Evolutionary conservation across 1,284 basidiomycete genomes (phyloP), one percentile per base, ranked within the genome.

Genomic region (Puccinia triticina): DNA sequence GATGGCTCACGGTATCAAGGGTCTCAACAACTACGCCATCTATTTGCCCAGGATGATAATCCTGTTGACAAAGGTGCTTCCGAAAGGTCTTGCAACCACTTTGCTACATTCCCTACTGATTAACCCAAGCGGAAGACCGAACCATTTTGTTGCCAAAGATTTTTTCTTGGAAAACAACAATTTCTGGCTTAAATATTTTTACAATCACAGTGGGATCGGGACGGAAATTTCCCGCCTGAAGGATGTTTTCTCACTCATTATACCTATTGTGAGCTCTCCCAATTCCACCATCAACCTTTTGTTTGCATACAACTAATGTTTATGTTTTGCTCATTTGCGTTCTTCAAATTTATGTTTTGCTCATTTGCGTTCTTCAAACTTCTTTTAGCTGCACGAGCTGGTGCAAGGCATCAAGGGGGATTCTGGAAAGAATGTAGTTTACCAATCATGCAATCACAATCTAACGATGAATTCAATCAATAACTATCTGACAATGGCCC

Each of bases 131-230:
- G 69, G 69, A 3, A 5, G n/a, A 16, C 8, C 69, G 5, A 50
- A 50, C 7, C 69, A 72, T n/a, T 72, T 48, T 23, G 26, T 50
- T 8, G 69, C 43, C 5, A 72, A 50, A 32, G 69, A 72, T 21
- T 23, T 21, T 11, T 72, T 29, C 29, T 5, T 72, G n/a, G 43
- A 72, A 50, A 18, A 29, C 11, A 2, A 2, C 0, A 72, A 72
- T n/a, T 50, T 29, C n/a, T 72, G 69, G 43, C n/a, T 72, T 1
- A 72, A 48, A 18, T 72, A 48, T 18, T 72, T 72, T 14, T 72
- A 50, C 46, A 50, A 72, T 23, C 69, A 72, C 46, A 50, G 26
- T 1, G 69, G 69, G 10, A 32, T 50, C 32, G 69, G 69, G 14
- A 72, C 69, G 16, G 16, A 50, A 50, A 72, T 48, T 10, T 5